Evolutionary conservation across 306 rosid species (phyloP).

Genomic region (Medicago lupulina): DNA sequence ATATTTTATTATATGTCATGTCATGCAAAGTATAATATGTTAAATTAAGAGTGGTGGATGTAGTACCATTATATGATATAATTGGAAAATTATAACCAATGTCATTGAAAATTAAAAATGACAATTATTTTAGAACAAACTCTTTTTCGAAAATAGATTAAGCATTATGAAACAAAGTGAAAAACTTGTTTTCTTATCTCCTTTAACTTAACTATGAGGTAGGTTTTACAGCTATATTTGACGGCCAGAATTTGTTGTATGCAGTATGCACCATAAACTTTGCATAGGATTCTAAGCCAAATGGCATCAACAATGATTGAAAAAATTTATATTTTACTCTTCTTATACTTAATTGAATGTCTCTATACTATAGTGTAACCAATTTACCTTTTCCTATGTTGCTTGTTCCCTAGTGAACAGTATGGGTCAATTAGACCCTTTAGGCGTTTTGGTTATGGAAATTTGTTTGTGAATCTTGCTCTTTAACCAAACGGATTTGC

Average conservation of each 20-base stretch:
- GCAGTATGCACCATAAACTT: not conserved
- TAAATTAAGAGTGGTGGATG: too few relatives aligned
- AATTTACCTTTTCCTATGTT: slow-evolving; percentile 3
- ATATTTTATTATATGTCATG: too few relatives aligned
- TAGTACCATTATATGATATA: too few relatives aligned
- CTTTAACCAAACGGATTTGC: too few relatives aligned
- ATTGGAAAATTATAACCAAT: too few relatives aligned
- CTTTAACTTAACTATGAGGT: not conserved
- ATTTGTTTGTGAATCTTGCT: not conserved
- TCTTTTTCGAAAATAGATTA: too few relatives aligned
- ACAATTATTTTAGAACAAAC: too few relatives aligned
- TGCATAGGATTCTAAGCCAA: slow-evolving; percentile 25
- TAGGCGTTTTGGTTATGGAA: not conserved
- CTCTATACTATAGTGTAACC: not conserved
- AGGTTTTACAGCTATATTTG: not conserved
- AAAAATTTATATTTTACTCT: not conserved
- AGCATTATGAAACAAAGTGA: too few relatives aligned
- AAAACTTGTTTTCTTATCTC: too few relatives aligned
- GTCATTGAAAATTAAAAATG: too few relatives aligned
- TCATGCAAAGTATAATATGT: too few relatives aligned
- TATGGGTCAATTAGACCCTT: not conserved
- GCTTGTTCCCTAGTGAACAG: not conserved
- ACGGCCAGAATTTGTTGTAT: slow-evolving; percentile 8
- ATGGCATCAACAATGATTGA: slow-evolving; percentile 36
- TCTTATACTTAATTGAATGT: not conserved